Base-by-base conservation (phyloP, 441 rosid genomes). In the Erysimum cheiri region DNA sequence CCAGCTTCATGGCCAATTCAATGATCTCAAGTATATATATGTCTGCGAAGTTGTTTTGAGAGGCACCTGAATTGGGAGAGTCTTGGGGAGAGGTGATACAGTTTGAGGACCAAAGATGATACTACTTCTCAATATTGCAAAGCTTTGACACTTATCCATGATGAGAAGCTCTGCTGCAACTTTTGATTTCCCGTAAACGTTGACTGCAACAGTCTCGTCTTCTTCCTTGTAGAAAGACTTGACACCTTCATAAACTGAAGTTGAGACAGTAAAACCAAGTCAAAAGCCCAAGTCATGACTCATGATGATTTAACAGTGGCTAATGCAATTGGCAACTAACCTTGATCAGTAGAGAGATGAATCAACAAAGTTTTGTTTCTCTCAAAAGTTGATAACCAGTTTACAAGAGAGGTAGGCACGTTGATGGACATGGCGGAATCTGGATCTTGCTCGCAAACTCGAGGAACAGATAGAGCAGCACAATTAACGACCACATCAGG, bases 281-380 rank as follows among this genome's bases (percentile, higher is more conserved):
- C 39, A 26, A 71, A 26, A 19, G 39, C 54, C 12, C 3, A 54
- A 54, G 29, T 29, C 29, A 37, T 54, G 52, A 26, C 8, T 39
- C 35, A n/a, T 13, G 47, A n/a, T 53, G 26, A 53, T 39, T 39
- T 7, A 26, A 60, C 12, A 26, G 2, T 40, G 24, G n/a, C 49
- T 13, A 26, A 40, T n/a, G 8, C 49, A 60, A 26, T 13, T 14
- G 24, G 36, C 48, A 60, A 67, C 67, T 52, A 31, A 86, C 98
- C 98, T 78, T 91, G 97, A 78, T 91, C 97, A 52, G 98, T 93
- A 8, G 97, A 91, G 43, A 93, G 77, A 73, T 93, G 96, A 62
- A 91, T 83, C 55, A 93, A 78, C 71, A 91, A 85, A 44, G 85
- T 81, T 43, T 70, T 67, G 36, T 55, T 60, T 11, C 64, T 78